These are phyloP conservation scores for Ambrosiella beaveri DNA, from an alignment of 2,329 filamentous ascomycete genomes.

Conservation along the genomic window DNA sequence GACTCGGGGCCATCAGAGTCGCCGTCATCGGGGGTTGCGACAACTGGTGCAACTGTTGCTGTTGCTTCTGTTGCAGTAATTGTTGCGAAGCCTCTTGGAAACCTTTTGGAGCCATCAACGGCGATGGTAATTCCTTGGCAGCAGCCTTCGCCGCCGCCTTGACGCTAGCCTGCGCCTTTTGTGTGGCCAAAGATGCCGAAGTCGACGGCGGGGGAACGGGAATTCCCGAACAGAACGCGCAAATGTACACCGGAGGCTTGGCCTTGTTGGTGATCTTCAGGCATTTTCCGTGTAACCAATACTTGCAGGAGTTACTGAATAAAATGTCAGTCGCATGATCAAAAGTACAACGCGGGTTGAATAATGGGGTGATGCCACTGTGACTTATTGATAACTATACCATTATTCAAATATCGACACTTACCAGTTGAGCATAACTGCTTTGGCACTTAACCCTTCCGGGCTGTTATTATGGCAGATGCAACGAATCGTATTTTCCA, in stretches of 20 bases:
- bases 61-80: not conserved
- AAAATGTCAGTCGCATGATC: constrained; percentile 1
- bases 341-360: not conserved
- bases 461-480: constrained; percentile 32
- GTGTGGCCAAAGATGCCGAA: constrained; percentile 20
- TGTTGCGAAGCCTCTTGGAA: not conserved
- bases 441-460: constrained; percentile 26
- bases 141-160: not conserved
- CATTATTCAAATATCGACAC: constrained; percentile 15
- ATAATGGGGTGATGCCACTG: too few relatives aligned
- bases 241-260: constrained; percentile 45
- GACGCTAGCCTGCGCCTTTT: not conserved
- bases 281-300: constrained; percentile 47
- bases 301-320: constrained; percentile 45
- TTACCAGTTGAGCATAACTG: constrained; percentile 48
- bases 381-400: not conserved
- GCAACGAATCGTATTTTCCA: constrained; percentile 31
- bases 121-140: constrained; percentile 17
- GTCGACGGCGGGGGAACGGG: constrained; percentile 29
- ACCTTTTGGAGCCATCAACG: constrained; percentile 17
- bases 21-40: not conserved
- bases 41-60: not conserved
- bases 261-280: constrained; percentile 39
- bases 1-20: not conserved
- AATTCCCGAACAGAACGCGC: constrained; percentile 44